These are phyloP conservation scores for Xylaria nigripes DNA, from an alignment of 495 filamentous ascomycete species.

Conservation along the genomic window DNA sequence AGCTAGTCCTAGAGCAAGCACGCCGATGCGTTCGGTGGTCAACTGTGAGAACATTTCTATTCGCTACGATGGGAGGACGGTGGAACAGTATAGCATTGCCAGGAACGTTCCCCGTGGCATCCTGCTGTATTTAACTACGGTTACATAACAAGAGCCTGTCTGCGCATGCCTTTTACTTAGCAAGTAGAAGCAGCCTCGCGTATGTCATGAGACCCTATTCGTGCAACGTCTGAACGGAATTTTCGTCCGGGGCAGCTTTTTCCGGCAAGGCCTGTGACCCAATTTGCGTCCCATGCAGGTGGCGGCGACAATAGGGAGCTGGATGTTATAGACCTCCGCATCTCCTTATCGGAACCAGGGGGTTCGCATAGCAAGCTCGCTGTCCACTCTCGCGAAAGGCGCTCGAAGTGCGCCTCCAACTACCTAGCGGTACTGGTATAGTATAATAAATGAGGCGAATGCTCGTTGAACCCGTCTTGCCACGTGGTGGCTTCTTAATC, in stretches of 20 bases:
- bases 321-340: neutral
- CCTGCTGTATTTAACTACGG: neutral
- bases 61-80: slow-evolving; percentile 1
- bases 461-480: neutral
- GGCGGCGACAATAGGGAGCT: neutral
- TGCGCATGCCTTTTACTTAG: neutral
- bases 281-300: neutral
- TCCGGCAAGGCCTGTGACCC: neutral
- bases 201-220: slow-evolving; percentile 1
- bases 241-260: neutral
- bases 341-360: neutral
- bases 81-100: neutral
- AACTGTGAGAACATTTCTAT: slow-evolving; percentile 32
- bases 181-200: neutral
- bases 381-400: neutral
- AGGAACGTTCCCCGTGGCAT: neutral
- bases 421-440: too few relatives aligned
- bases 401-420: neutral
- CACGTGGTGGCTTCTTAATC: neutral
- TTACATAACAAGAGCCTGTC: neutral
- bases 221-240: neutral
- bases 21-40: slow-evolving; percentile 25
- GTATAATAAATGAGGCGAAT: neutral
- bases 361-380: neutral
- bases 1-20: slow-evolving; percentile 31